phyloP scores from a whole-genome alignment of 192 early-diverging fungal species.

The Coemansia sp. region DNA sequence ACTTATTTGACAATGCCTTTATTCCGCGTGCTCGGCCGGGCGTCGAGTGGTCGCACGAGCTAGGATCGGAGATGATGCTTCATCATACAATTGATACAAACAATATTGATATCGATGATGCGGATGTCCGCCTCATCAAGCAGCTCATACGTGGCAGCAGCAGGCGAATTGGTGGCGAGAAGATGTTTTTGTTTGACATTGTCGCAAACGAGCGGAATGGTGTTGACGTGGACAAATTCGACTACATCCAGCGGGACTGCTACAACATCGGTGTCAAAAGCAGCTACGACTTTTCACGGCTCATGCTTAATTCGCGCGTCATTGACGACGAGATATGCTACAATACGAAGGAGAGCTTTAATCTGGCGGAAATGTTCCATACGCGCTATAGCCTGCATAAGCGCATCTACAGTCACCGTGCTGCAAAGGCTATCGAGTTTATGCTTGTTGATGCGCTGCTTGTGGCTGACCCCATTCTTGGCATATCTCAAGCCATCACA shows the following conservation, averaged over 20 bases:
- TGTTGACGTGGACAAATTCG: slow-evolving; percentile 94
- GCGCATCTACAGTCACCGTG: slow-evolving; percentile 85
- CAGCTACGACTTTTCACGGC: slow-evolving; percentile 60
- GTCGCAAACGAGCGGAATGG: slow-evolving; percentile 93
- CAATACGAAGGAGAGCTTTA: slow-evolving; percentile 85
- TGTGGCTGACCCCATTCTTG: slow-evolving; percentile 71
- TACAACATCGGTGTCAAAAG: slow-evolving; percentile 64
- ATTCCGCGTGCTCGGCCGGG: slow-evolving; percentile 65
- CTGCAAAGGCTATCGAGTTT: slow-evolving; percentile 74
- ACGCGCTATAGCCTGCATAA: slow-evolving; percentile 78
- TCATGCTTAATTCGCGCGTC: slow-evolving; percentile 81
- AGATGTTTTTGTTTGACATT: slow-evolving; percentile 89
- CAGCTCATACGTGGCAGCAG: slow-evolving; percentile 66
- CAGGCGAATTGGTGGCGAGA: slow-evolving; percentile 38
- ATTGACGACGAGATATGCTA: slow-evolving; percentile 89
- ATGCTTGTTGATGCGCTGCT: slow-evolving; percentile 90
- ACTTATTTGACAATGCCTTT: slow-evolving; percentile 91
- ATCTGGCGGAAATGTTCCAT: slow-evolving; percentile 84
- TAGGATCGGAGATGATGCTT: slow-evolving; percentile 84
- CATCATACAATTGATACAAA: slow-evolving; percentile 74
- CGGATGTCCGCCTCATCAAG: slow-evolving; percentile 66
- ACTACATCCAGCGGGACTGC: slow-evolving; percentile 76
- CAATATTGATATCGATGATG: slow-evolving; percentile 62
- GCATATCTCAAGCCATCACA: slow-evolving; percentile 62
- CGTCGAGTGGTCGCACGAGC: slow-evolving; percentile 68